Evolutionary conservation across 495 filamentous ascomycete species (phyloP).

Genomic region (Haplographium delicatum): DNA sequence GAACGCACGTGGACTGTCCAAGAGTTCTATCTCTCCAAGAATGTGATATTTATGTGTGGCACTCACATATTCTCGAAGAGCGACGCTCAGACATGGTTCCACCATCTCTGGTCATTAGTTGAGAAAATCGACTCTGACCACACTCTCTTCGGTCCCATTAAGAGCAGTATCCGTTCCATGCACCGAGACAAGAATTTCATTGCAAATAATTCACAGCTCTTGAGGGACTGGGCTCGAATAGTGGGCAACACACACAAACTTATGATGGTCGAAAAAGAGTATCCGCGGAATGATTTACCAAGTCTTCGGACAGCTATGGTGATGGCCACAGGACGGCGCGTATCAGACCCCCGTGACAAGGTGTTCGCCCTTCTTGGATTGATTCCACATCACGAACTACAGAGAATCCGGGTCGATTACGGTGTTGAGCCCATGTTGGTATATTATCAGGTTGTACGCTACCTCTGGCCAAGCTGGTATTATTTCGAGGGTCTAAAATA

Average conservation of each 20-base stretch:
- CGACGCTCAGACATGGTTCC: neutral
- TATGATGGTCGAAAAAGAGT: neutral
- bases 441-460: neutral
- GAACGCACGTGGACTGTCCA: slow-evolving; percentile 3
- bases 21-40: neutral
- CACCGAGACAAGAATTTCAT: neutral
- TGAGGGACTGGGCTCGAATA: neutral
- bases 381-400: neutral
- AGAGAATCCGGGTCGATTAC: neutral
- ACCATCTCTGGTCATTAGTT: neutral
- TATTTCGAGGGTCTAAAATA: neutral
- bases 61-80: neutral
- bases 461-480: slow-evolving; percentile 1
- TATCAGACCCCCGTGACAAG: neutral
- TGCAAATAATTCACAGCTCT: neutral
- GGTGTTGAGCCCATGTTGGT: neutral
- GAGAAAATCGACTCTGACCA: neutral
- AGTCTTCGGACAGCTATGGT: neutral
- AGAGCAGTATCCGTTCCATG: neutral
- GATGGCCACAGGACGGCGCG: neutral
- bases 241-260: neutral
- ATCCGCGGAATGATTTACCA: neutral
- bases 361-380: slow-evolving; percentile 1
- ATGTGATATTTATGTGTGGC: neutral
- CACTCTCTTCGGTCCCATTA: neutral